phyloP scores from a whole-genome alignment of 2,329 filamentous ascomycete genomes.

The Helicocarpus griseus region DNA sequence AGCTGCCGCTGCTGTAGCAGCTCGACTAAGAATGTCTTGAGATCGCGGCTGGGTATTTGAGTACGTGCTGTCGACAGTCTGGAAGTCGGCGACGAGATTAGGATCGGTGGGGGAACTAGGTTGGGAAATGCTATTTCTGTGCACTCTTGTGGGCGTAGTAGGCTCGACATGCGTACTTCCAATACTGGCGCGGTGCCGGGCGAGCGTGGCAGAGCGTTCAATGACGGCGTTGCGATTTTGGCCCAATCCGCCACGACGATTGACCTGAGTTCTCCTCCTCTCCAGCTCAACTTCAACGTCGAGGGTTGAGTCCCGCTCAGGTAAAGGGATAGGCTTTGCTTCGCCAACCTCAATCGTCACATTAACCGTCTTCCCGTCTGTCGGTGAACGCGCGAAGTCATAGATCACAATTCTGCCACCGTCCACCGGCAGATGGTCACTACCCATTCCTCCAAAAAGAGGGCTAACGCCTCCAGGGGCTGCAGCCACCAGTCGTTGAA shows the following conservation, averaged over 20 bases:
- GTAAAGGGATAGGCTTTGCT: conserved; percentile 56
- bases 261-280: conserved; percentile 61
- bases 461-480: conserved; percentile 58
- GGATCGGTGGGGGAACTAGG: conserved; percentile 17
- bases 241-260: conserved; percentile 43
- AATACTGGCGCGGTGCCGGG: conserved; percentile 3
- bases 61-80: conserved; percentile 61
- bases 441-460: conserved; percentile 48
- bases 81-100: conserved; percentile 31
- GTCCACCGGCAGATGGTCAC: conserved; percentile 68
- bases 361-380: conserved; percentile 47
- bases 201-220: conserved; percentile 14
- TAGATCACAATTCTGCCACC: conserved; percentile 63
- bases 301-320: conserved; percentile 64
- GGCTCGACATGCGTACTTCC: conserved; percentile 13
- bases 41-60: conserved; percentile 64
- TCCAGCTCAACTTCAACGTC: conserved; percentile 72
- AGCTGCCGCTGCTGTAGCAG: conserved; percentile 63
- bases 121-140: conserved; percentile 21
- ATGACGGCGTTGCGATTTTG: conserved; percentile 11
- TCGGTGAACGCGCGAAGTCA: conserved; percentile 59
- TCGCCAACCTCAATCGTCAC: conserved; percentile 66
- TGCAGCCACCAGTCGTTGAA: conserved; percentile 53
- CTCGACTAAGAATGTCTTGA: conserved; percentile 58
- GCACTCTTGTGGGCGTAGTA: conserved; percentile 16